Conservation (phyloP, 805 yeast genomes). For the Maudiozyma turicensis region DNA sequence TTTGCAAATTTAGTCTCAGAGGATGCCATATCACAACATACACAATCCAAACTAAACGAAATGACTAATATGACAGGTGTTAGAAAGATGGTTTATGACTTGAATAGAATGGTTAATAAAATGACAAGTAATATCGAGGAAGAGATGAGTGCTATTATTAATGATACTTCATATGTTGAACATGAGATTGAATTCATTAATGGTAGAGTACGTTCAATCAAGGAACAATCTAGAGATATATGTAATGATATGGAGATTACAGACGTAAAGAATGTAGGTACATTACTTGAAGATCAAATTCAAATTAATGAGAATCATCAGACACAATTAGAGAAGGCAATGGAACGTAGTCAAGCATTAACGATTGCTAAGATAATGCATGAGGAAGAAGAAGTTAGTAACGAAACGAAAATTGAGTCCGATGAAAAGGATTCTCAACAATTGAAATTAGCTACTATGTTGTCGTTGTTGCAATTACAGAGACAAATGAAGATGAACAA, state of each 20-base stretch:
- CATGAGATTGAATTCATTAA: neutral
- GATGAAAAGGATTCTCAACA: conserved; percentile 3
- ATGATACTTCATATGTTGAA: neutral
- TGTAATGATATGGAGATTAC: neutral
- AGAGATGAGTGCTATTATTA: neutral
- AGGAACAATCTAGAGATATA: neutral
- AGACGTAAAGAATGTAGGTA: neutral
- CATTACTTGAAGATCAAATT: neutral
- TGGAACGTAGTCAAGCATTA: conserved; percentile 58
- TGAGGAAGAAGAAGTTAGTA: conserved; percentile 35
- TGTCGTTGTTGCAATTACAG: conserved; percentile 45
- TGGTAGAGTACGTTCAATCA: neutral
- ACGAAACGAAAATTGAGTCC: conserved; percentile 5
- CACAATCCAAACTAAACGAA: neutral
- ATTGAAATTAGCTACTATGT: conserved; percentile 28
- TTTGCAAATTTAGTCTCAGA: conserved; percentile 1
- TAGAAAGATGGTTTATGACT: neutral
- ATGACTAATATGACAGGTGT: neutral
- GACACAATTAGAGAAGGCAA: conserved; percentile 13
- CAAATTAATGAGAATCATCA: neutral
- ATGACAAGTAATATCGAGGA: conserved; percentile 1
- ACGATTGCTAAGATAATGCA: conserved; percentile 50
- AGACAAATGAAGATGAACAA: conserved; percentile 36
- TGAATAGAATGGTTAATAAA: neutral
- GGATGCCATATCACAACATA: neutral